These are phyloP conservation scores for Wickerhamiella azymoides DNA, from an alignment of 805 yeast genomes.

Conservation along the genomic window DNA sequence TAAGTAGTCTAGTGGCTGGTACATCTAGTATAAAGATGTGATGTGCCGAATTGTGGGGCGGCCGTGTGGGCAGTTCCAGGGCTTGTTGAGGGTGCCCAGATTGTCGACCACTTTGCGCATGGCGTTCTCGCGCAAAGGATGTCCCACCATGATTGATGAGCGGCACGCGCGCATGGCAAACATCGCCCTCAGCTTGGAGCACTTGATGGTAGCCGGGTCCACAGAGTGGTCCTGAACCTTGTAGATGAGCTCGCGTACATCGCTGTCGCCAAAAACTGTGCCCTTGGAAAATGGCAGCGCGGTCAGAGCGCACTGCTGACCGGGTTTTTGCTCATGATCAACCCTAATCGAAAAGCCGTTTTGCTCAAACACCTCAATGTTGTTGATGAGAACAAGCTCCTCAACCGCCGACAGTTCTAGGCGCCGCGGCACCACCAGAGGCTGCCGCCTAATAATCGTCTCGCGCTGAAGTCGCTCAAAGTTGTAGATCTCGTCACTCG, in stretches of 20 bases:
- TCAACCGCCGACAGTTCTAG: constrained; percentile 66
- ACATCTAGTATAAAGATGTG: constrained; percentile 31
- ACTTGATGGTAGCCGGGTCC: constrained; percentile 31
- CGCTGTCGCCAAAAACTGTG: constrained; percentile 45
- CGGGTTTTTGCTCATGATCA: constrained; percentile 40
- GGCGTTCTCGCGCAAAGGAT: constrained; percentile 37
- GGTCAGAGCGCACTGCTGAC: constrained; percentile 38
- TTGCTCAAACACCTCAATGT: constrained; percentile 39
- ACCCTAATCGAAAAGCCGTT: constrained; percentile 65
- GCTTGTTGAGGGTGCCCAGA: constrained; percentile 63
- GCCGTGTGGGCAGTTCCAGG: constrained; percentile 95
- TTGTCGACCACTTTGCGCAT: constrained; percentile 61
- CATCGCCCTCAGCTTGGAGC: constrained; percentile 69
- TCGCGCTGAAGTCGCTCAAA: constrained; percentile 55
- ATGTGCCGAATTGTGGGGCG: constrained; percentile 93
- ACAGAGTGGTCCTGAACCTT: constrained; percentile 45
- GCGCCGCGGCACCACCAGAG: constrained; percentile 42
- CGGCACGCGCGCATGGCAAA: constrained; percentile 95
- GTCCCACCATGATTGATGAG: constrained; percentile 87
- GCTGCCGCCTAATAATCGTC: constrained; percentile 52
- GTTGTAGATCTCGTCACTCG: constrained; percentile 89
- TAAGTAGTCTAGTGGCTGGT: too few species aligned
- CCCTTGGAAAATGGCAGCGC: constrained; percentile 66
- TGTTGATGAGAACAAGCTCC: constrained; percentile 54
- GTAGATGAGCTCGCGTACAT: constrained; percentile 67